Conservation (phyloP, 345 rosid genomes). For the Aquilaria malaccensis region DNA sequence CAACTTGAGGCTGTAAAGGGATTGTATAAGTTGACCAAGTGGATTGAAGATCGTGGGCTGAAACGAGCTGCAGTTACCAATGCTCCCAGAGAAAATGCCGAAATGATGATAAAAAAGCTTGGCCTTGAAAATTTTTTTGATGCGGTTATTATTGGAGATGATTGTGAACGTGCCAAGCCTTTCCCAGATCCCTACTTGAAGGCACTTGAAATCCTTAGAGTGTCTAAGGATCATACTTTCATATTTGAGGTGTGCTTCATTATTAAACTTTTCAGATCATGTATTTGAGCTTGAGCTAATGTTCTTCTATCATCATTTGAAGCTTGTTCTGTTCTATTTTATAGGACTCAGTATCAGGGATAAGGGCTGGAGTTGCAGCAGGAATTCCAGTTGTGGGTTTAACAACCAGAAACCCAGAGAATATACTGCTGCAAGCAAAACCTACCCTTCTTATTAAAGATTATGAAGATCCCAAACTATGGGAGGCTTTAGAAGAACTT, state of each 20-base stretch:
- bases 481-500: conserved; percentile 72
- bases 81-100: conserved; percentile 87
- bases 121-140: conserved; percentile 80
- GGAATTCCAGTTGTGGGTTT: conserved; percentile 85
- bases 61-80: conserved; percentile 96
- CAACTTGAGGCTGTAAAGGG: conserved; percentile 61
- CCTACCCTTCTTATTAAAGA: conserved; percentile 69
- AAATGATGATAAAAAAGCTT: conserved; percentile 66
- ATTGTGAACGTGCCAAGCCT: conserved; percentile 85
- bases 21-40: conserved; percentile 56
- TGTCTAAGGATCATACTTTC: conserved; percentile 77
- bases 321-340: conserved; percentile 1
- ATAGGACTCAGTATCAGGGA: conserved; percentile 87
- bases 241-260: conserved; percentile 53
- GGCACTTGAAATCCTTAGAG: conserved; percentile 68
- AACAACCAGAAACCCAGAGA: conserved; percentile 69
- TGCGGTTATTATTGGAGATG: conserved; percentile 59
- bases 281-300: not conserved
- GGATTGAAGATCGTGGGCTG: conserved; percentile 80
- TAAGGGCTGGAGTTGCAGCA: conserved; percentile 93
- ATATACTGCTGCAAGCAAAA: conserved; percentile 52
- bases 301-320: not conserved
- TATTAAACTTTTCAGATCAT: not conserved
- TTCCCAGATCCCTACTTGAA: conserved; percentile 84
- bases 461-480: conserved; percentile 75